Conservation (phyloP, 1,139 yeast species). For the Lipomyces yarrowii region DNA sequence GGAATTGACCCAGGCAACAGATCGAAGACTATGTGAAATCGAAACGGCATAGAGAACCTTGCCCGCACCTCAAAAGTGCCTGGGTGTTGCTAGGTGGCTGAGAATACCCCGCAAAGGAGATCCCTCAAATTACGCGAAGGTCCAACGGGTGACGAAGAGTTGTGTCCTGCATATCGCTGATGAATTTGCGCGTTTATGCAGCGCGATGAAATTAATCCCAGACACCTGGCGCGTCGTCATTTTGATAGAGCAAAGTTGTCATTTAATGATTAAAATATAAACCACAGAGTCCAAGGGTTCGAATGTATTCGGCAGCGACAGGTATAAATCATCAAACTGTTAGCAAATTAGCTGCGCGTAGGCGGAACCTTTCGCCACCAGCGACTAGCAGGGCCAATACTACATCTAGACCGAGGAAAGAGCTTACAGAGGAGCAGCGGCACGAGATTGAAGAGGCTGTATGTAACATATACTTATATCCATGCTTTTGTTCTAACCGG, state of each 20-base stretch:
- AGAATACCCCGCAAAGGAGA: not conserved
- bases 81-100: too few species aligned
- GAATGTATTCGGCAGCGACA: not conserved
- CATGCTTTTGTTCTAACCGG: not conserved
- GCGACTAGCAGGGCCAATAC: slow-evolving; percentile 6
- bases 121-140: not conserved
- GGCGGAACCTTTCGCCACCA: slow-evolving; percentile 23
- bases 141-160: not conserved
- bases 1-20: slow-evolving; percentile 12
- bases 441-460: slow-evolving; percentile 91
- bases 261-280: not conserved
- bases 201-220: not conserved
- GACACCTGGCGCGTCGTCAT: not conserved
- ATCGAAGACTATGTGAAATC: slow-evolving; percentile 21
- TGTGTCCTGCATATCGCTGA: not conserved
- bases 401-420: slow-evolving; percentile 39
- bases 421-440: slow-evolving; percentile 83
- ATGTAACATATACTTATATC: slow-evolving; percentile 34
- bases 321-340: slow-evolving; percentile 9
- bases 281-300: not conserved
- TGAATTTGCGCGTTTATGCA: not conserved
- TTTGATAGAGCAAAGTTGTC: not conserved
- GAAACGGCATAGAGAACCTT: slow-evolving; percentile 14
- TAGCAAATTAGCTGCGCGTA: slow-evolving; percentile 16
- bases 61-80: not conserved